Conservation (phyloP, 1,284 basidiomycete genomes). For the Quambalaria eucalypti region DNA sequence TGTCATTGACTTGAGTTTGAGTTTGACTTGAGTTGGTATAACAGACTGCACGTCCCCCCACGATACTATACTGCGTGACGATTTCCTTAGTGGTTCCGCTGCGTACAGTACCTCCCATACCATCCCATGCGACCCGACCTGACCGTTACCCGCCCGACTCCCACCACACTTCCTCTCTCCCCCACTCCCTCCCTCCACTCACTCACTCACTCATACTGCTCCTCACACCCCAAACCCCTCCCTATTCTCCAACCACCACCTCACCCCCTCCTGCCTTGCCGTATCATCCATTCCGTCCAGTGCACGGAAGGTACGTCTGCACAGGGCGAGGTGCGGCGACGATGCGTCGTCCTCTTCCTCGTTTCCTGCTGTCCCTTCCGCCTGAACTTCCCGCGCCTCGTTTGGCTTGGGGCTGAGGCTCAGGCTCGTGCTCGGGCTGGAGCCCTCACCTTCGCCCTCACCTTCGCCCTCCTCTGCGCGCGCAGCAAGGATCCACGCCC, state of each 20-base stretch:
- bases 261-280: constrained; percentile 36
- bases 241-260: constrained; percentile 42
- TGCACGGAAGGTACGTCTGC: constrained; percentile 29
- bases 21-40: no score
- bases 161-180: no score
- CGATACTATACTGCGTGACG: no score
- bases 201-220: no score
- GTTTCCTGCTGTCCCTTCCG: constrained; percentile 1
- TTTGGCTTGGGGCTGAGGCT: not conserved
- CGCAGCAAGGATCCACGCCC: constrained; percentile 17
- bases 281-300: constrained; percentile 36
- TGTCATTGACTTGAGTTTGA: no score
- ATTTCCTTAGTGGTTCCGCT: no score
- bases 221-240: constrained; percentile 30
- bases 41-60: no score
- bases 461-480: not conserved
- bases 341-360: constrained; percentile 4
- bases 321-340: constrained; percentile 9
- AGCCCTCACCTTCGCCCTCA: not conserved
- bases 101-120: no score
- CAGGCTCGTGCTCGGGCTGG: not conserved
- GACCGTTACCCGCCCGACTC: no score
- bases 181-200: no score
- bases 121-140: no score
- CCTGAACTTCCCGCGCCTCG: constrained; percentile 3